Percentiles rank a stretch among this genome's conserved stretches.
Evolutionary conservation across 2,329 filamentous ascomycete species (phyloP).

Genomic region (Ceratocystis cubensis): DNA sequence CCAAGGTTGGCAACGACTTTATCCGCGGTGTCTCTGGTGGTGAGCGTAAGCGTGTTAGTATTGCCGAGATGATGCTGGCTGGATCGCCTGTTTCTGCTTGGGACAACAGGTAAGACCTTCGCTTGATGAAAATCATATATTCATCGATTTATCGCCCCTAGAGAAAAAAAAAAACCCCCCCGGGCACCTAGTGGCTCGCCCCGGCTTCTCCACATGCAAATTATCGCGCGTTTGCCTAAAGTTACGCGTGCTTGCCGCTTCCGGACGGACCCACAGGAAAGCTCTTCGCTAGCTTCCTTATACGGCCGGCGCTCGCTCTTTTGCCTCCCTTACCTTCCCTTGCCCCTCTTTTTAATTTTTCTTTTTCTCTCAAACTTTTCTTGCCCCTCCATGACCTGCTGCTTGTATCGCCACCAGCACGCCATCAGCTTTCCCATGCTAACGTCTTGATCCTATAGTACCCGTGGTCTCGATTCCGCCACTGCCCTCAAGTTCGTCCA

Average conservation of each 20-base stretch:
- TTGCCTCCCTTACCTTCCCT: neutral
- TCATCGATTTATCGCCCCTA: neutral
- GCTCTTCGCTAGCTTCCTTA: neutral
- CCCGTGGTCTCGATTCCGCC: slow-evolving; percentile 58
- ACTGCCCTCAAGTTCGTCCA: slow-evolving; percentile 64
- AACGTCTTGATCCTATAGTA: slow-evolving; percentile 30
- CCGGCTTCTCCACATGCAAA: neutral
- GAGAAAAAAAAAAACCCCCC: neutral
- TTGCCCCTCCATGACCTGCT: neutral
- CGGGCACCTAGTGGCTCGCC: neutral
- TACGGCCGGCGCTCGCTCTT: neutral
- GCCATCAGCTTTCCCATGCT: neutral
- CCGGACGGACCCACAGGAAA: neutral
- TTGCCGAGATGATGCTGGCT: slow-evolving; percentile 63
- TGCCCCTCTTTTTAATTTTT: neutral
- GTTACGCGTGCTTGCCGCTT: neutral
- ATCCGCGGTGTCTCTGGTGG: slow-evolving; percentile 60
- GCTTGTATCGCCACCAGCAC: neutral
- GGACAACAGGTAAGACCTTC: slow-evolving; percentile 48
- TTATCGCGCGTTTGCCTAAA: neutral
- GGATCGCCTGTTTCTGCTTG: slow-evolving; percentile 45
- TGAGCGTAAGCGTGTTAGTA: slow-evolving; percentile 67
- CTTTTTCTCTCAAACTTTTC: too few species aligned
- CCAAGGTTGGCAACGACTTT: slow-evolving; percentile 63
- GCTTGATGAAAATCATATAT: neutral